These are phyloP conservation scores for Mrakia gelida DNA, from an alignment of 768 basidiomycete species.

Conservation along the genomic window DNA sequence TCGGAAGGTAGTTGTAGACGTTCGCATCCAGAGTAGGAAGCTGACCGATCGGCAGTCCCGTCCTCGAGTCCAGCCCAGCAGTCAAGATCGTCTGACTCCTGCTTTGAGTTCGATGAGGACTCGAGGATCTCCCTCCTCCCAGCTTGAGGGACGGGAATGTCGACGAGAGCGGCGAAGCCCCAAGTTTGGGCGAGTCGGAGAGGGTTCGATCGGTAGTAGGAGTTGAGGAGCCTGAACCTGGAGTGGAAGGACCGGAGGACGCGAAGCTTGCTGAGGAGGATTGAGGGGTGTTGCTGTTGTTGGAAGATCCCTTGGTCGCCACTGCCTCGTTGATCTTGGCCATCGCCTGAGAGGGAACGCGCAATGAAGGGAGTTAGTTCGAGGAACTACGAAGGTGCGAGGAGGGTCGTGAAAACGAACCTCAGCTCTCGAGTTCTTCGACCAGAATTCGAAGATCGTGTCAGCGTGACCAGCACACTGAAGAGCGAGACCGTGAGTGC, in stretches of 20 bases:
- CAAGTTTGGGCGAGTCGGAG: not conserved
- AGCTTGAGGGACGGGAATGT: not conserved
- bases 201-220: not conserved
- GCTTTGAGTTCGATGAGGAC: not conserved
- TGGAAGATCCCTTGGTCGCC: not conserved
- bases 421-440: slow-evolving; percentile 49
- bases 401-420: not conserved
- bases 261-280: slow-evolving; percentile 11
- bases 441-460: slow-evolving; percentile 54
- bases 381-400: not conserved
- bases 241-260: not conserved
- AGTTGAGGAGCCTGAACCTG: not conserved
- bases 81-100: not conserved
- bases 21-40: slow-evolving; percentile 37
- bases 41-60: not conserved
- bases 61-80: not conserved
- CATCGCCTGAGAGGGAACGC: slow-evolving; percentile 40
- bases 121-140: not conserved
- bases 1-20: slow-evolving; percentile 40
- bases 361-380: not conserved
- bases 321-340: slow-evolving; percentile 43
- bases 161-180: not conserved
- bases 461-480: slow-evolving; percentile 51
- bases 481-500: slow-evolving; percentile 47
- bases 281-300: not conserved